These are phyloP conservation scores for Botrytis deweyae DNA, from an alignment of 2,329 filamentous ascomycete genomes.

Conservation along the genomic window DNA sequence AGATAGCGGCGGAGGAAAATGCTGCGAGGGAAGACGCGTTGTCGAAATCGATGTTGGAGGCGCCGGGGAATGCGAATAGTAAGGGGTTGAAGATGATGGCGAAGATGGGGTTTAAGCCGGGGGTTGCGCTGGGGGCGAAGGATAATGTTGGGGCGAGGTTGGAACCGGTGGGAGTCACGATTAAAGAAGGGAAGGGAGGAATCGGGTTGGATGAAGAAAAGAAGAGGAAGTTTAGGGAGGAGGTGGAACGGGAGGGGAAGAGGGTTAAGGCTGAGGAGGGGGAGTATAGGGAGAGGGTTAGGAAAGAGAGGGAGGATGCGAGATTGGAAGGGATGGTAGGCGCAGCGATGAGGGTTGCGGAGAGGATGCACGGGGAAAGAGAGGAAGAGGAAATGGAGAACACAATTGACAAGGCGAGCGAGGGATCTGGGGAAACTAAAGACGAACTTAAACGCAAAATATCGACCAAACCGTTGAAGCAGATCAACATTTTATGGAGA, in stretches of 20 bases:
- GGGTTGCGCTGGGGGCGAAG: conserved; percentile 70
- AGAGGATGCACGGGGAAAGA: conserved; percentile 79
- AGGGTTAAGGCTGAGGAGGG: conserved; percentile 60
- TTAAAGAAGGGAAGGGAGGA: conserved; percentile 79
- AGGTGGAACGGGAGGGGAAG: conserved; percentile 58
- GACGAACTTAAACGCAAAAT: conserved; percentile 37
- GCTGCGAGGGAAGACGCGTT: conserved; percentile 73
- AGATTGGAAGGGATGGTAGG: conserved; percentile 67
- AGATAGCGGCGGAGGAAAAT: conserved; percentile 73
- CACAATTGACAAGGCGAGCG: conserved; percentile 23
- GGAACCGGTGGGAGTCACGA: conserved; percentile 72
- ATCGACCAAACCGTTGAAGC: conserved; percentile 55
- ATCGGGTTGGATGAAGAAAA: conserved; percentile 82
- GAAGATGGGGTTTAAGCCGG: conserved; percentile 84
- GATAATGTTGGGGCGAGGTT: conserved; percentile 45
- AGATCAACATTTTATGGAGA: conserved; percentile 77
- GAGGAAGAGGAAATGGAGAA: conserved; percentile 41
- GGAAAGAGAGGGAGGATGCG: conserved; percentile 67
- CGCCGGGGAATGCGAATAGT: conserved; percentile 57
- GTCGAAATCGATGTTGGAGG: conserved; percentile 67
- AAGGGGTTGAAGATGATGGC: conserved; percentile 97
- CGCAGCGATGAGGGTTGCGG: conserved; percentile 82
- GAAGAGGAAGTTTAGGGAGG: conserved; percentile 72
- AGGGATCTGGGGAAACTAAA: conserved; percentile 28
- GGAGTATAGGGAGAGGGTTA: conserved; percentile 56